These are phyloP conservation scores for Rhododendron ovatum DNA, from an alignment of 148 eudicot species.

Conservation along the genomic window DNA sequence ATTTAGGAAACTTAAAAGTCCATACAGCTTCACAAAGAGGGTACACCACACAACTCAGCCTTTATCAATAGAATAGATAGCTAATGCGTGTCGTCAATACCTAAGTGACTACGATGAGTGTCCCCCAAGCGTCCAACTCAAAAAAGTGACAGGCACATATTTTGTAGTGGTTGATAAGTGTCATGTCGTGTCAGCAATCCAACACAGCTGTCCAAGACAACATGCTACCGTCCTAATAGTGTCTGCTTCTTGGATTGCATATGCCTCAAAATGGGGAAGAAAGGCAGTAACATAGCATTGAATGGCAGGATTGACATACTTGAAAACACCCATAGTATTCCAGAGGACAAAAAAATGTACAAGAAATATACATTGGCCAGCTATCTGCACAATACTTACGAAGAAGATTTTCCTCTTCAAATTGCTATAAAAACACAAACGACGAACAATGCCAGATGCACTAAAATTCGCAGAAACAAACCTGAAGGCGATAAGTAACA, in stretches of 20 bases:
- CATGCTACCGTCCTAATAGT: background rate
- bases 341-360: background rate
- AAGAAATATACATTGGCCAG: background rate
- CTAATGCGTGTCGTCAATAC: background rate
- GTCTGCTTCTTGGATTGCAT: background rate
- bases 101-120: background rate
- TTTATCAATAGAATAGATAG: background rate
- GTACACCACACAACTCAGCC: background rate
- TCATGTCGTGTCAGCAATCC: background rate
- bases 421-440: background rate
- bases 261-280: background rate
- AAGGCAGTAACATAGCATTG: background rate
- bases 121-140: background rate
- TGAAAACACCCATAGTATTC: background rate
- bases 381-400: background rate
- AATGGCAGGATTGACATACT: background rate
- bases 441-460: background rate
- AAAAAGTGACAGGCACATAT: background rate
- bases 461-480: constrained; percentile 24
- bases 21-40: background rate
- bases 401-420: background rate
- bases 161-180: background rate
- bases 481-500: constrained; percentile 99
- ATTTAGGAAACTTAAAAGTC: background rate
- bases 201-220: background rate